These are phyloP conservation scores for Mallotus nudiflorus DNA, from an alignment of 345 rosid species.

Conservation along the genomic window DNA sequence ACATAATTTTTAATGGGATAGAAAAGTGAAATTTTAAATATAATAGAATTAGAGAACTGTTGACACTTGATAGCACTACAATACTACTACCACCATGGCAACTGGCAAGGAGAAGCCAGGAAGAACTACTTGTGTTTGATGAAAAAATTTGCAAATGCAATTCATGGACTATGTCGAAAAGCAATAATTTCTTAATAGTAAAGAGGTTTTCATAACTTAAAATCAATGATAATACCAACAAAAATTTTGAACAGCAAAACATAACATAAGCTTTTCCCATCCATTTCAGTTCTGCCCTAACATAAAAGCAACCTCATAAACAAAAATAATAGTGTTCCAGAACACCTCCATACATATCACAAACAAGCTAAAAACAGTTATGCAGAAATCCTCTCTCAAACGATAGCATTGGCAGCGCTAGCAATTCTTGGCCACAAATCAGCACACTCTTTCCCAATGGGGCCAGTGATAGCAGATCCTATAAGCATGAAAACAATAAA, in stretches of 20 bases:
- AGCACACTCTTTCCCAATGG: conserved; percentile 91
- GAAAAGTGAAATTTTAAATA: too few relatives aligned
- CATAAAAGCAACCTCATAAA: not conserved
- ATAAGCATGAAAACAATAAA: not conserved
- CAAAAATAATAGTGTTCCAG: too few relatives aligned
- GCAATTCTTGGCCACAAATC: conserved; percentile 96
- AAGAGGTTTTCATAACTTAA: not conserved
- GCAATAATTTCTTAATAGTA: not conserved
- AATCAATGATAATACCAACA: not conserved
- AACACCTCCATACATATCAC: too few relatives aligned
- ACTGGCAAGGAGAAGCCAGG: too few relatives aligned
- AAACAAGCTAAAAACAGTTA: not conserved
- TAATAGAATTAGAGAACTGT: too few relatives aligned
- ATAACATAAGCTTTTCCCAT: too few relatives aligned
- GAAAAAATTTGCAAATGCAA: not conserved
- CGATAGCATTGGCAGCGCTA: conserved; percentile 62
- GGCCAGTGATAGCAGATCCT: conserved; percentile 95
- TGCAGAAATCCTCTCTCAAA: not conserved
- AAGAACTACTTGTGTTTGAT: too few relatives aligned
- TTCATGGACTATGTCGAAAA: not conserved
- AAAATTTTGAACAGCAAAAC: not conserved
- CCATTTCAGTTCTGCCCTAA: not conserved
- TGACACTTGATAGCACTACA: too few relatives aligned
- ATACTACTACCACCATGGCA: too few relatives aligned
- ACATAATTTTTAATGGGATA: too few relatives aligned